These are phyloP conservation scores for Cicer cuneatum DNA, from an alignment of 306 rosid genomes.

Conservation along the genomic window DNA sequence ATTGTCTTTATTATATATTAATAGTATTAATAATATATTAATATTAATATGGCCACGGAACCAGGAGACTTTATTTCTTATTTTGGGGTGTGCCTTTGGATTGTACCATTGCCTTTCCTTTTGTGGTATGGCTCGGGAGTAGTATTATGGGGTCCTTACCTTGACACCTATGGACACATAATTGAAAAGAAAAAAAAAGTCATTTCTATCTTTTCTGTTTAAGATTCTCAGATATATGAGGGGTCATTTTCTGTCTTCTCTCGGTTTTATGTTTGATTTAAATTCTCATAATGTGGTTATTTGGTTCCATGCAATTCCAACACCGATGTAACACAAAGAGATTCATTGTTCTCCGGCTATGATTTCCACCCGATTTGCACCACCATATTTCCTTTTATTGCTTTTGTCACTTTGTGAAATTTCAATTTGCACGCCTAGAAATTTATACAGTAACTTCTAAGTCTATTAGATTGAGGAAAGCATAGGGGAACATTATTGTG, in stretches of 20 bases:
- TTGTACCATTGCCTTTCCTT: background rate
- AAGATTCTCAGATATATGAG: slow-evolving; percentile 40
- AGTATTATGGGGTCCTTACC: background rate
- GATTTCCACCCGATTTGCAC: slow-evolving; percentile 40
- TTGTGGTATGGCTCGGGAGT: background rate
- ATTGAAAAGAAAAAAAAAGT: slow-evolving; percentile 8
- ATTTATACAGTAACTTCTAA: background rate
- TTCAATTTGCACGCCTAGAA: background rate
- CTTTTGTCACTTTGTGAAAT: slow-evolving; percentile 35
- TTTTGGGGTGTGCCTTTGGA: background rate
- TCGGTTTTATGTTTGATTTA: slow-evolving; percentile 35
- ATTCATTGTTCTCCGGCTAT: slow-evolving; percentile 33
- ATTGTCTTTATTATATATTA: too few relatives aligned
- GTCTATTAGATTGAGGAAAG: background rate
- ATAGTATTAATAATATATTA: too few relatives aligned
- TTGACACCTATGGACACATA: background rate
- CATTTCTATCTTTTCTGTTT: slow-evolving; percentile 19
- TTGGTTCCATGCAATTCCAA: slow-evolving; percentile 34
- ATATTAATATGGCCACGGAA: too few relatives aligned
- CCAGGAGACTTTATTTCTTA: background rate
- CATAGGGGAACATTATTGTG: background rate
- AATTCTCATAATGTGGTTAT: slow-evolving; percentile 5
- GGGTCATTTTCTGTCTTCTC: slow-evolving; percentile 53
- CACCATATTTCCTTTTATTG: slow-evolving; percentile 26
- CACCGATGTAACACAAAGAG: slow-evolving; percentile 40